Base-by-base conservation (phyloP, 768 basidiomycete genomes). In the Hericium rajendrae region DNA sequence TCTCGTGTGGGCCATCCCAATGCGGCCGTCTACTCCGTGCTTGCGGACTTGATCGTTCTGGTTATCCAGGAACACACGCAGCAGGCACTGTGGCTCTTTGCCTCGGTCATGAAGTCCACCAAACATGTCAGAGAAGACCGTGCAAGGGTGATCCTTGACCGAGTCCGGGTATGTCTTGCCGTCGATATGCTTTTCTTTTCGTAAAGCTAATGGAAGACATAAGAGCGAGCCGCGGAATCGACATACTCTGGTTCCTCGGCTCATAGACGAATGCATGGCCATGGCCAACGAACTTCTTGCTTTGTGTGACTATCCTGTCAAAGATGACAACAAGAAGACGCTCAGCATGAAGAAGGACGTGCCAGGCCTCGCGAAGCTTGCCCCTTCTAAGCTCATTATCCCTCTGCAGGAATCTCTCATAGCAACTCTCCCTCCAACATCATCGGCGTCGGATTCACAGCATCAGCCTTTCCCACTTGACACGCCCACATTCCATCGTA, bases 371-470 rank as follows among this genome's bases (percentile, higher is more conserved):
- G 75, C 75, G 22, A 68, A 67, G 20, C 71, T 88, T 22, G 81
- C 82, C n/a, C 78, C 75, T 16, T 86, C 83, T 16, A 73, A 74
- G 3, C 71, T 97, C 64, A 86, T 98, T 55, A 85, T 98, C 38
- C 97, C 97, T 0, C 74, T 97, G 4, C 95, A 97, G 73, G 89
- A 92, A 66, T 94, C 91, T 0, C 77, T 99, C 55, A 97, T 88
- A 0, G 92, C 88, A 15, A 85, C 78, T 54, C 74, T 98, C n/a
- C 97, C 97, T 0, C 83, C 90, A 4, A 77, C 82, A 5, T 83
- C 88, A 0, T 72, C 72, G 3, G 46, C 51, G 43, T 74, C 74
- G 41, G 78, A 84, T 48, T 80, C 82, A 9, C 73, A 70, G 0
- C 83, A 95, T 67, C 80, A 85, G 59, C 93, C 95, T 0, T 98